phyloP scores from a whole-genome alignment of 495 filamentous ascomycete genomes.

The Xylaria castorea region DNA sequence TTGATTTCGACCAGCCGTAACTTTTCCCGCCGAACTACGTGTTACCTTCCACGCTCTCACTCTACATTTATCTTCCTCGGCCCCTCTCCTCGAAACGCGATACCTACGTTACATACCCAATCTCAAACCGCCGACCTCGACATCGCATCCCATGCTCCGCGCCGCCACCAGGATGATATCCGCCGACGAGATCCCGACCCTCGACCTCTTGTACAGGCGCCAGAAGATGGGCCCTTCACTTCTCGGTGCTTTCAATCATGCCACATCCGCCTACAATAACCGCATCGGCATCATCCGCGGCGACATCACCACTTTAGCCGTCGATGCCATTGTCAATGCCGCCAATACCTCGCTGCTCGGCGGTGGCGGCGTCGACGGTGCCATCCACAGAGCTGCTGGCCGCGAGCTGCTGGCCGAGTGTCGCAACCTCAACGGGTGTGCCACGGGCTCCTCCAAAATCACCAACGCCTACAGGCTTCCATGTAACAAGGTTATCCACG shows the following conservation, averaged over 20 bases:
- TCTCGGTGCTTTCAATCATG: constrained; percentile 24
- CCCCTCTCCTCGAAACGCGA: background rate
- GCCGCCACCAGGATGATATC: constrained; percentile 23
- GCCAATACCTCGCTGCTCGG: constrained; percentile 81
- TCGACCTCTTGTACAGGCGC: constrained; percentile 66
- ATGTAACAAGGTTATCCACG: constrained; percentile 80
- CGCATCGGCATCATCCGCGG: constrained; percentile 71
- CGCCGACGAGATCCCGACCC: constrained; percentile 66
- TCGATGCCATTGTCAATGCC: constrained; percentile 92
- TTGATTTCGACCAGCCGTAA: too few species aligned
- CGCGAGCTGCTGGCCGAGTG: constrained; percentile 72
- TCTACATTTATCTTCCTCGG: too few species aligned
- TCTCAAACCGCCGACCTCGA: background rate
- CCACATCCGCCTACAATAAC: constrained; percentile 64
- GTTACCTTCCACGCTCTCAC: too few species aligned
- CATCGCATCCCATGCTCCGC: constrained; percentile 24
- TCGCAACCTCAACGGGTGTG: constrained; percentile 68
- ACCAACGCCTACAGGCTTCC: constrained; percentile 79
- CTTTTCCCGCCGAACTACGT: too few species aligned
- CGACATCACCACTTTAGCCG: constrained; percentile 83
- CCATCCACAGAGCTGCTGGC: constrained; percentile 87
- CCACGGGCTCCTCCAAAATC: constrained; percentile 83
- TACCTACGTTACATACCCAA: background rate
- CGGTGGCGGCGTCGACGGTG: constrained; percentile 87
- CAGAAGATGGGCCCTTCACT: constrained; percentile 43